Evolutionary conservation across 2,329 filamentous ascomycete species (phyloP).

Genomic region (Drechslerella coelobrocha): DNA sequence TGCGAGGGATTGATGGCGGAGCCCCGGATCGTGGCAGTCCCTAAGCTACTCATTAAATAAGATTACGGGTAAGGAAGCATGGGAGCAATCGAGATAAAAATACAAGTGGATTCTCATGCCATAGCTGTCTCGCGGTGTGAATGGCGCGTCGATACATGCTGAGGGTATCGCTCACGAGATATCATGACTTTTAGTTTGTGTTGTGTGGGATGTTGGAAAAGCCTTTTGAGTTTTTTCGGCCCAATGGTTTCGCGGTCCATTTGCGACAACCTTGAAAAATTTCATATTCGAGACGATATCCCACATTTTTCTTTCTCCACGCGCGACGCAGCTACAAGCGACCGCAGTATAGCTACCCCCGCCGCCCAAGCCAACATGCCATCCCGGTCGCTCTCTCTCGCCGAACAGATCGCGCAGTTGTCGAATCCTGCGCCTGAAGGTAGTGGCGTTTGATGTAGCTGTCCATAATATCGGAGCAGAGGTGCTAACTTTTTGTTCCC

Average conservation of each 20-base stretch:
- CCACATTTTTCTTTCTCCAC: not conserved
- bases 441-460: no score
- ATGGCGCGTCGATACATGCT: slow-evolving; percentile 56
- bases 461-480: no score
- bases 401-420: slow-evolving; percentile 53
- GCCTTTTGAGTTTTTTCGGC: slow-evolving; percentile 50
- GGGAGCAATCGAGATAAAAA: not conserved
- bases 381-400: slow-evolving; percentile 52
- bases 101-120: slow-evolving; percentile 49
- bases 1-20: slow-evolving; percentile 70
- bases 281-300: slow-evolving; percentile 7
- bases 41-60: slow-evolving; percentile 60
- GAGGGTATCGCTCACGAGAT: slow-evolving; percentile 3
- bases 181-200: slow-evolving; percentile 18
- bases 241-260: slow-evolving; percentile 44
- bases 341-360: not conserved
- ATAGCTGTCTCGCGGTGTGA: slow-evolving; percentile 42
- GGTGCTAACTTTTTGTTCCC: slow-evolving; percentile 31
- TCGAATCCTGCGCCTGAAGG: slow-evolving; percentile 54
- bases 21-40: slow-evolving; percentile 80
- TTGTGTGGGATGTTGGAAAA: slow-evolving; percentile 47
- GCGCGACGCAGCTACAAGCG: slow-evolving; percentile 18
- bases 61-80: not conserved
- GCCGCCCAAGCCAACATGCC: slow-evolving; percentile 27
- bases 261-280: slow-evolving; percentile 23